Conservation (phyloP, 805 yeast genomes). For the Blastobotrys robertii region DNA sequence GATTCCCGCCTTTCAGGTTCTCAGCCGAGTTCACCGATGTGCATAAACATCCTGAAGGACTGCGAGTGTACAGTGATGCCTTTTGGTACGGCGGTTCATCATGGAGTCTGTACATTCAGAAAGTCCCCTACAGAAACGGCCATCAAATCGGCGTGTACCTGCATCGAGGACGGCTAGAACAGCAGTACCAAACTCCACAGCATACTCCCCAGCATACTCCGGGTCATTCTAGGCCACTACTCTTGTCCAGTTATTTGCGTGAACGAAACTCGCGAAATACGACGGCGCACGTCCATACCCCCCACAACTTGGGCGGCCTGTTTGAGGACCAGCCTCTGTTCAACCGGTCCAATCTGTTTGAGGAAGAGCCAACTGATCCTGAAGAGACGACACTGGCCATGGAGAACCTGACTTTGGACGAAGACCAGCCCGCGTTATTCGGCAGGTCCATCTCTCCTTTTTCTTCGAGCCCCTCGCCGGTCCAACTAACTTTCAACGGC, state of each 20-base stretch:
- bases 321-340: not conserved
- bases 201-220: not conserved
- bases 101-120: constrained; percentile 49
- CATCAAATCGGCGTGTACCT: constrained; percentile 48
- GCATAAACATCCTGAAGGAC: constrained; percentile 35
- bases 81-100: constrained; percentile 55
- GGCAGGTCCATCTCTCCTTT: too few species aligned
- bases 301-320: too few species aligned
- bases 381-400: too few species aligned
- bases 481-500: too few species aligned
- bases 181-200: not conserved
- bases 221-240: too few species aligned
- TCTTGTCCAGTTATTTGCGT: too few species aligned
- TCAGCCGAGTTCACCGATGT: constrained; percentile 43
- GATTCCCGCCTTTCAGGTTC: constrained; percentile 45
- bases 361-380: too few species aligned
- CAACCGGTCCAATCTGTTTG: not conserved
- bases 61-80: constrained; percentile 41
- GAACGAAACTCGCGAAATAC: too few species aligned
- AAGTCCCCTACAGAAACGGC: constrained; percentile 34
- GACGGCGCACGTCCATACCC: too few species aligned
- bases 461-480: too few species aligned
- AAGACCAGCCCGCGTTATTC: too few species aligned
- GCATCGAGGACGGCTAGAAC: constrained; percentile 36
- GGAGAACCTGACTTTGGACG: too few species aligned